Evolutionary conservation across 768 basidiomycete genomes (phyloP).

Genomic region (Leccinum disarticulatum): DNA sequence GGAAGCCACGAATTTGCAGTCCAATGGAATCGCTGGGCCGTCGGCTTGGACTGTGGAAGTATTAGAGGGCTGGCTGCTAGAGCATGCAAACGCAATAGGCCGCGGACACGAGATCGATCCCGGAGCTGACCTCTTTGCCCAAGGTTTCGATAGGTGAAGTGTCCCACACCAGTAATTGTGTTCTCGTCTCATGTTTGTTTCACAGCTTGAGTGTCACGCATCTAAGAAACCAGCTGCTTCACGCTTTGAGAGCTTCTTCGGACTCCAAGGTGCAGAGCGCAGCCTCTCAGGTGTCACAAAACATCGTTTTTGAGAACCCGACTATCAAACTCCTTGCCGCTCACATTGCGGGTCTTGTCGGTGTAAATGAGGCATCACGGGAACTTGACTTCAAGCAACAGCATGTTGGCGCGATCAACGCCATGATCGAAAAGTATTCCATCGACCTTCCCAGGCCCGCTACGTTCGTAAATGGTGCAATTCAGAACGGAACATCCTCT

Average conservation of each 20-base stretch:
- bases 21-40: neutral
- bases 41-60: conserved; percentile 1
- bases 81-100: conserved; percentile 2
- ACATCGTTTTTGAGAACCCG: conserved; percentile 38
- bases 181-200: neutral
- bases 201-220: conserved; percentile 24
- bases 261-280: conserved; percentile 20
- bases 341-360: conserved; percentile 7
- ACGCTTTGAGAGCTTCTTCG: conserved; percentile 24
- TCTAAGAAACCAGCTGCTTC: conserved; percentile 12
- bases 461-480: neutral
- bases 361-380: neutral
- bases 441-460: neutral
- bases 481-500: neutral
- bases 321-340: conserved; percentile 26
- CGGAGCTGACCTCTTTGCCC: conserved; percentile 22
- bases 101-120: conserved; percentile 1
- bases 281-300: conserved; percentile 23
- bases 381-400: neutral
- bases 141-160: conserved; percentile 35
- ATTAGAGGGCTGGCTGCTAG: conserved; percentile 9
- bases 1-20: neutral
- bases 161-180: no score
- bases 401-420: conserved; percentile 26
- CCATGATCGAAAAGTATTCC: conserved; percentile 26